Percentiles rank a stretch among this genome's conserved stretches.
Conservation (phyloP, 768 basidiomycete genomes). For the Suillus spraguei region DNA sequence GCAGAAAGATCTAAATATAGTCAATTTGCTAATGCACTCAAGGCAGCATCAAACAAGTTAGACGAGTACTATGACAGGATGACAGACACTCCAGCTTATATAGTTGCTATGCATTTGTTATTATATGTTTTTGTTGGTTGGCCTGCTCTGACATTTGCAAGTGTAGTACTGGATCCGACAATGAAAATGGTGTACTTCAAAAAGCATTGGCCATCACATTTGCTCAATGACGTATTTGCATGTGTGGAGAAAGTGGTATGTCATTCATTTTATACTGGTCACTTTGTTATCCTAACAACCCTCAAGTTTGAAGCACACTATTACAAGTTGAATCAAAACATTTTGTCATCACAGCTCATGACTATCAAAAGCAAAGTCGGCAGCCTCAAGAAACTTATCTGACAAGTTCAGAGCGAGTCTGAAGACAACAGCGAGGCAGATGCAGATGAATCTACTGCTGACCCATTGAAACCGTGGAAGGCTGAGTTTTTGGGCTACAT, state of each 20-base stretch:
- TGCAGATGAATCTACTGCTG: background rate
- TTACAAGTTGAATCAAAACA: background rate
- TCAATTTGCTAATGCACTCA: too few species aligned
- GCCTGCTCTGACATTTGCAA: too few species aligned
- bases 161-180: conserved; percentile 12
- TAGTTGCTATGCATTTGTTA: too few species aligned
- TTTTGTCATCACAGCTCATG: conserved; percentile 17
- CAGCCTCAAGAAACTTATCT: background rate
- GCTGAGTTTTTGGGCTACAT: background rate
- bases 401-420: conserved; percentile 13
- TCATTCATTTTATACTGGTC: too few species aligned
- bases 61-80: too few species aligned
- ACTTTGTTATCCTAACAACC: too few species aligned
- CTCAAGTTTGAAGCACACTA: conserved; percentile 12
- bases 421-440: conserved; percentile 12
- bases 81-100: too few species aligned
- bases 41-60: too few species aligned
- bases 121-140: too few species aligned
- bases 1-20: too few species aligned
- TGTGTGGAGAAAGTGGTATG: conserved; percentile 17
- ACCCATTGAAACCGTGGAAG: background rate
- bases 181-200: conserved; percentile 27
- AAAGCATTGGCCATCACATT: conserved; percentile 26
- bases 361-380: conserved; percentile 5
- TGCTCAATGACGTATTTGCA: conserved; percentile 18